Evolutionary conservation across 2,329 filamentous ascomycete species (phyloP), one percentile per base, ranked within the genome.

Genomic region (Colletotrichum musae): DNA sequence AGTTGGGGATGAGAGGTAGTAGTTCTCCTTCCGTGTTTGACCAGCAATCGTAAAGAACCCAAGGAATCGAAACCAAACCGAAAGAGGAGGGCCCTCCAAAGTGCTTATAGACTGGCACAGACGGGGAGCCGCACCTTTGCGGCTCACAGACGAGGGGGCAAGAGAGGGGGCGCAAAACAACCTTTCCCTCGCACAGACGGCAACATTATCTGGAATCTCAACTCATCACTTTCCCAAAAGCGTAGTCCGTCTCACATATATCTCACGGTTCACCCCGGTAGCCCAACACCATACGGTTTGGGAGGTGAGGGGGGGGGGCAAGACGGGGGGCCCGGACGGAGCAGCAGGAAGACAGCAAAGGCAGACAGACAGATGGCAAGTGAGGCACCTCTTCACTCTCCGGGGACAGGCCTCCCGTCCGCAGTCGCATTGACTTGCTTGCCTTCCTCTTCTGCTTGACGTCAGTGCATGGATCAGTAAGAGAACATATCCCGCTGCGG

Each of bases 221-320:
- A 45, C 62, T 66, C 66, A 69, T 69, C 62, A 47, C 62, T 58
- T 69, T 69, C 56, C 62, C 62, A 66, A 66, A 66, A 69, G 62
- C 62, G 66, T 69, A 69, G 48, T 32, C 50, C 50, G 62, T 66
- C 66, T 69, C 62, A 66, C 56, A 66, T 57, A 26, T 57, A 15
- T 28, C 66, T 24, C 66, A 69, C 62, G 62, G 66, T 60, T 69
- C 62, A 69, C 56, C 66, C 62, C 60, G 32, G 32, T 60, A 47
- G 64, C 45, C 64, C 36, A 53, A 39, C 18, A 7, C 51, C 56
- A 48, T 24, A 60, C 57, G 32, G 43, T 45, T 57, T 54, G 26
- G 43, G 24, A 43, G 6, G 36, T 13, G 57, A 39, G 21, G 52
- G 32, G 21, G 52, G 32, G 45, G 21, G 21, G 24, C 9, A n/a